Conservation (phyloP, 2,329 filamentous ascomycete species). For the Colletotrichum navitas region DNA sequence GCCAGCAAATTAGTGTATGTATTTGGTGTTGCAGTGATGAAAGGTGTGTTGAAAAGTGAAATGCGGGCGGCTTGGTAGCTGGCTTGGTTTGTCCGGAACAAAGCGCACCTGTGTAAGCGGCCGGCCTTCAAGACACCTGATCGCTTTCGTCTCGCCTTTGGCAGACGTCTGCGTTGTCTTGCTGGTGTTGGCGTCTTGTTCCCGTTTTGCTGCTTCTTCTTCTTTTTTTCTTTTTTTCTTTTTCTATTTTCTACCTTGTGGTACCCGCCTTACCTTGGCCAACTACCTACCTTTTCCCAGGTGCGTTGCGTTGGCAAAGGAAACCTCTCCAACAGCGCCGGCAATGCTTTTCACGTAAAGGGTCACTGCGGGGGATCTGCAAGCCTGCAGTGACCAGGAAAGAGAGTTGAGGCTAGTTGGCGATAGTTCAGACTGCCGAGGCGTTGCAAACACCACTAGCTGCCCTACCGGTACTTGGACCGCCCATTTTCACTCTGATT, state of each 20-base stretch:
- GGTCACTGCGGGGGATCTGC: constrained; percentile 35
- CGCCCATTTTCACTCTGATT: constrained; percentile 2
- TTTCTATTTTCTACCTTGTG: not conserved
- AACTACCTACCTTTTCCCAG: not conserved
- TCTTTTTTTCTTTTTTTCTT: not conserved
- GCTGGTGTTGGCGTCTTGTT: not conserved
- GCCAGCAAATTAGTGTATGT: not conserved
- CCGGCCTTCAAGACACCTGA: not conserved
- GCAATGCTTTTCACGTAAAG: constrained; percentile 14
- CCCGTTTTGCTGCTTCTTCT: not conserved
- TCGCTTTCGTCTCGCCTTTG: constrained; percentile 24
- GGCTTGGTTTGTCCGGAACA: not conserved
- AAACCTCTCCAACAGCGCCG: constrained; percentile 9
- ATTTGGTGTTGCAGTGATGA: not conserved
- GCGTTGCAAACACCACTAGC: constrained; percentile 12
- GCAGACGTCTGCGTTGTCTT: constrained; percentile 1
- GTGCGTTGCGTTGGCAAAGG: constrained; percentile 1
- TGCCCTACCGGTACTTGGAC: constrained; percentile 31
- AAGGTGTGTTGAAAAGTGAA: constrained; percentile 27
- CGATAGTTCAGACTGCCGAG: constrained; percentile 30
- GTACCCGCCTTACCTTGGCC: not conserved
- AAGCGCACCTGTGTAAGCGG: not conserved
- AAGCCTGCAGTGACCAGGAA: constrained; percentile 13
- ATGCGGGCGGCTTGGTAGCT: constrained; percentile 16
- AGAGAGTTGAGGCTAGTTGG: constrained; percentile 36